Evolutionary conservation across 768 basidiomycete species (phyloP).

Genomic region (Nevesoporus exiguus): DNA sequence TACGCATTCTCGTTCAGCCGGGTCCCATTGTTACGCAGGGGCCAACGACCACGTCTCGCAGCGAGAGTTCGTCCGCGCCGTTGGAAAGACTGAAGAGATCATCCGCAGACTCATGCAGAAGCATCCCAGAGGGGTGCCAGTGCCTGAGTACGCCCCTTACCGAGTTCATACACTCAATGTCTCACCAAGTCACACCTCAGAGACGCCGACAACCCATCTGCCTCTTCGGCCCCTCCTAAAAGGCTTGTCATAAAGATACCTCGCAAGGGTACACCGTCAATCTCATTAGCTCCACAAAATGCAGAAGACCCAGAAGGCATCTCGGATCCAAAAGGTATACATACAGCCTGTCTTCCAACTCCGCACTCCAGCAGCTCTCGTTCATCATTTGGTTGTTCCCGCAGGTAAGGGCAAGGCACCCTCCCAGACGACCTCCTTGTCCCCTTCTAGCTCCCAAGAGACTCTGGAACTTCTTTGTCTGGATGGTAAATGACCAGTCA

Average conservation of each 20-base stretch:
- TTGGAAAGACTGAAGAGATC: constrained; percentile 28
- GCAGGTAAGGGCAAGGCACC: constrained; percentile 5
- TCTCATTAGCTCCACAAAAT: not conserved
- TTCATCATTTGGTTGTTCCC: not conserved
- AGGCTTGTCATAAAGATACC: not conserved
- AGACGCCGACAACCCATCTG: not conserved
- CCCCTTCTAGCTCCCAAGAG: constrained; percentile 8
- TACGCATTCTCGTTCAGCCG: not conserved
- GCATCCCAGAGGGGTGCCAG: constrained; percentile 27
- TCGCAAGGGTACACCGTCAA: not conserved
- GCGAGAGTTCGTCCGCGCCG: constrained; percentile 26
- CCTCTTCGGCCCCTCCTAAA: constrained; percentile 3
- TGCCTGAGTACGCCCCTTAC: constrained; percentile 2
- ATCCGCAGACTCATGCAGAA: constrained; percentile 25
- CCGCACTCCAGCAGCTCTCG: not conserved
- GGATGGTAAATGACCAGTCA: constrained; percentile 1
- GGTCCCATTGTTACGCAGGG: not conserved
- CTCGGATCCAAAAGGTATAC: constrained; percentile 9
- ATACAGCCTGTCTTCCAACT: not conserved
- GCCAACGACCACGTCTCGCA: constrained; percentile 3
- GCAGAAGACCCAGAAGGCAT: not conserved
- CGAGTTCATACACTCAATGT: not conserved
- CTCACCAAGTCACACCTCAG: constrained; percentile 3
- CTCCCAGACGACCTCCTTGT: not conserved
- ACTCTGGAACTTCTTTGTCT: constrained; percentile 9